Percentiles rank a stretch among this genome's conserved stretches.
Evolutionary conservation across 2,329 filamentous ascomycete species (phyloP).

Genomic region (Arthrobotrys iridis): DNA sequence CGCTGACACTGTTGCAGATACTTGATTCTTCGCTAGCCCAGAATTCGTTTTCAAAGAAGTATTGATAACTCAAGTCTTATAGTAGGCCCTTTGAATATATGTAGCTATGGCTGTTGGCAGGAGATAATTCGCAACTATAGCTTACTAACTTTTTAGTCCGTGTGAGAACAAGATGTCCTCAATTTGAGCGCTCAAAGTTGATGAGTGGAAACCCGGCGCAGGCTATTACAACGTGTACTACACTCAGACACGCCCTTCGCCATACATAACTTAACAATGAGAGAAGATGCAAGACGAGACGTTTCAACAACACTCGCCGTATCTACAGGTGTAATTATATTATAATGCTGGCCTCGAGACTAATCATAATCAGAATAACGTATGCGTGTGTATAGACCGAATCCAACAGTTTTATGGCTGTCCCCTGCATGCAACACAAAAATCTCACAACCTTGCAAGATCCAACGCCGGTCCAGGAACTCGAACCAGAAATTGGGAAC

Average conservation of each 20-base stretch:
- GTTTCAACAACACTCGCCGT: background rate
- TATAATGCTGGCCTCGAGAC: no score
- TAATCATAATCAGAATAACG: no score
- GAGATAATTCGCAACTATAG: no score
- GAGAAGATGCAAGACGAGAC: background rate
- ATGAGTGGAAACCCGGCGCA: no score
- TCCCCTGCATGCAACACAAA: slow-evolving; percentile 33
- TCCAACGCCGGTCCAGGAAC: slow-evolving; percentile 32
- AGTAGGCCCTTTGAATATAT: no score
- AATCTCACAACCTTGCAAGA: slow-evolving; percentile 38
- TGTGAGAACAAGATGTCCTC: no score
- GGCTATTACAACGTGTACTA: no score
- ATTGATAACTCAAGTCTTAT: background rate
- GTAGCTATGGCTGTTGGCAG: no score
- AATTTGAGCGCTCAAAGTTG: no score
- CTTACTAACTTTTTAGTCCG: no score
- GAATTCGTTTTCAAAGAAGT: slow-evolving; percentile 33
- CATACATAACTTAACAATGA: background rate
- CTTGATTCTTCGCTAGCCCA: background rate
- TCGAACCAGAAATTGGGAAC: slow-evolving; percentile 12
- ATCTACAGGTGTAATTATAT: no score
- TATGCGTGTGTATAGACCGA: background rate
- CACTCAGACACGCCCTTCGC: background rate
- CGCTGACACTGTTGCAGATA: slow-evolving; percentile 2
- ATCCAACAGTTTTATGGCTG: background rate